A percentile compares a stretch with the other conserved stretches of the same genome.
Conservation (phyloP, 495 filamentous ascomycete species). For the Hypoxylon crocopeplum region DNA sequence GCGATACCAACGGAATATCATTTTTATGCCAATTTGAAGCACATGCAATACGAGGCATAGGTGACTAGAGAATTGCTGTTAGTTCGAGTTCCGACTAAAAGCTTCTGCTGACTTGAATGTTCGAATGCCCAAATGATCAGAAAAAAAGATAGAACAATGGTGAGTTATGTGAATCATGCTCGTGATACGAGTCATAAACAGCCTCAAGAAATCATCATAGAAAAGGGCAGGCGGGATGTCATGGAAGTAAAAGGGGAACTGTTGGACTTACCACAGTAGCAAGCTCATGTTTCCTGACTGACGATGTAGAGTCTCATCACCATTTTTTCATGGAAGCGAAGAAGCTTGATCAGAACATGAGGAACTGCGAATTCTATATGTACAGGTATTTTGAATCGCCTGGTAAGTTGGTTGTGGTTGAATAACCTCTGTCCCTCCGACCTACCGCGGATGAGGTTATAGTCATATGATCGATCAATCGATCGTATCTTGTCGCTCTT, state of each 20-base stretch:
- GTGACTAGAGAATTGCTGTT: too few relatives aligned
- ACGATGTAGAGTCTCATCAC: too few relatives aligned
- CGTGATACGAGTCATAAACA: slow-evolving; percentile 55
- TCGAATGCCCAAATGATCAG: too few relatives aligned
- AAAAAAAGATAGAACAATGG: slow-evolving; percentile 55
- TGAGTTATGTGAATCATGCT: slow-evolving; percentile 52
- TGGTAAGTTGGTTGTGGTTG: slow-evolving; percentile 8
- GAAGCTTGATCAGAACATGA: slow-evolving; percentile 6
- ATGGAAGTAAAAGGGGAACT: background rate
- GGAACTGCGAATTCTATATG: slow-evolving; percentile 44
- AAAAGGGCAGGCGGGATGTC: background rate
- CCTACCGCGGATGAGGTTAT: too few relatives aligned
- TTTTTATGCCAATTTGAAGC: slow-evolving; percentile 3
- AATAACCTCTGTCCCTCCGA: background rate
- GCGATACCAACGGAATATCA: background rate
- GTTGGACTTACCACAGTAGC: slow-evolving; percentile 26
- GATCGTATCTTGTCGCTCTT: too few relatives aligned
- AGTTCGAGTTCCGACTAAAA: too few relatives aligned
- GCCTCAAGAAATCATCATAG: slow-evolving; percentile 53
- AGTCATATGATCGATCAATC: too few relatives aligned
- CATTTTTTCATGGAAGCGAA: too few relatives aligned
- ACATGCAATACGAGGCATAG: too few relatives aligned
- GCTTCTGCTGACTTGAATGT: too few relatives aligned
- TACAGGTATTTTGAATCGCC: slow-evolving; percentile 31
- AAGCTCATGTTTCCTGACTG: background rate